phyloP scores from a whole-genome alignment of 768 basidiomycete genomes.

The Hydnomerulius pinastri region DNA sequence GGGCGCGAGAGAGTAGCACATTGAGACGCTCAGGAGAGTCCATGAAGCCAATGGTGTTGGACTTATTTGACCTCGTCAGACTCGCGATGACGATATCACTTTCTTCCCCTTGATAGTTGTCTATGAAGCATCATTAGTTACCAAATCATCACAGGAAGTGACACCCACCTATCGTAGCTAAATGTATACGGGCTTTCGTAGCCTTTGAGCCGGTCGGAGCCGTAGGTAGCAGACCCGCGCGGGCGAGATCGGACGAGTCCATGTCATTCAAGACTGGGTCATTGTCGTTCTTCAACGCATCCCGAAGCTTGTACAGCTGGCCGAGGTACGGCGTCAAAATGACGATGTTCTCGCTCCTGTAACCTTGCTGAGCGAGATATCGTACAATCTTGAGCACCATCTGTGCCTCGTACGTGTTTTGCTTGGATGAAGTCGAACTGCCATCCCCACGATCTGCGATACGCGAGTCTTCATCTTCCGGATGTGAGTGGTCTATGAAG shows the following conservation, averaged over 20 bases:
- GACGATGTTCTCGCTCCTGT: slow-evolving; percentile 59
- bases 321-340: slow-evolving; percentile 72
- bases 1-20: slow-evolving; percentile 71
- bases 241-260: slow-evolving; percentile 58
- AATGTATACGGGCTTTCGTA: slow-evolving; percentile 49
- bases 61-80: slow-evolving; percentile 60
- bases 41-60: slow-evolving; percentile 71
- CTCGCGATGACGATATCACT: slow-evolving; percentile 66
- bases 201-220: slow-evolving; percentile 35
- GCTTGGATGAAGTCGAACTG: slow-evolving; percentile 56
- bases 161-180: slow-evolving; percentile 65
- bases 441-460: slow-evolving; percentile 50
- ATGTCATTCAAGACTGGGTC: slow-evolving; percentile 69
- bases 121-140: slow-evolving; percentile 33
- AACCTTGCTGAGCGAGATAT: slow-evolving; percentile 71
- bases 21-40: slow-evolving; percentile 67
- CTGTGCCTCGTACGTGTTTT: slow-evolving; percentile 57
- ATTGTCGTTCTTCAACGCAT: slow-evolving; percentile 42
- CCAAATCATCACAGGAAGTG: neutral
- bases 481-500: slow-evolving; percentile 58
- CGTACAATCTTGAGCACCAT: slow-evolving; percentile 70
- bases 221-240: slow-evolving; percentile 52
- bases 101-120: slow-evolving; percentile 80
- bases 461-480: slow-evolving; percentile 50
- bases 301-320: slow-evolving; percentile 53